A percentile compares a stretch with the other conserved stretches of the same genome.
These are phyloP conservation scores for Diplocarpon rosae DNA, from an alignment of 2,329 filamentous ascomycete species.

Conservation along the genomic window DNA sequence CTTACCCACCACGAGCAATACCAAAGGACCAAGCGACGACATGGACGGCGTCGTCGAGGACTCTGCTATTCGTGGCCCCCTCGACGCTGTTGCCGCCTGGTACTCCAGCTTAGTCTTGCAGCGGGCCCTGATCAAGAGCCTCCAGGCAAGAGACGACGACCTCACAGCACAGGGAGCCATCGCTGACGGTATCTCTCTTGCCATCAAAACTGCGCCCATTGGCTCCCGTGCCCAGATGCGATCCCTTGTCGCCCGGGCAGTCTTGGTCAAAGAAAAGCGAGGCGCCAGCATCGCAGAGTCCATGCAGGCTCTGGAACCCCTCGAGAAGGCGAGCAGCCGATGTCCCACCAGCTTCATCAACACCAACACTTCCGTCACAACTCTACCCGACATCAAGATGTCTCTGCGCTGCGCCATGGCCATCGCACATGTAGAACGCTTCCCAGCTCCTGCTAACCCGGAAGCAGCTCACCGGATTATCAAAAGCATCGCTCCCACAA, in stretches of 20 bases:
- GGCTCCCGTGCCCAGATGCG: constrained; percentile 61
- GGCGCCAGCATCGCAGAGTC: constrained; percentile 46
- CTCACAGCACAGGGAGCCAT: constrained; percentile 31
- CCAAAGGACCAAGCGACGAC: constrained; percentile 51
- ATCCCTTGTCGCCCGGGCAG: constrained; percentile 46
- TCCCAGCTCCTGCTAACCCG: constrained; percentile 31
- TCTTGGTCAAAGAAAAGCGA: constrained; percentile 43
- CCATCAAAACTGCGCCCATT: constrained; percentile 63
- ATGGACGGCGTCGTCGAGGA: constrained; percentile 82
- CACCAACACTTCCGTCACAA: constrained; percentile 32
- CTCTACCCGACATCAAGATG: constrained; percentile 42
- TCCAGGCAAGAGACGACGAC: constrained; percentile 43
- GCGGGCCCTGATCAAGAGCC: constrained; percentile 51
- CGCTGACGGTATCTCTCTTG: constrained; percentile 49
- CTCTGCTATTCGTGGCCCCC: constrained; percentile 69
- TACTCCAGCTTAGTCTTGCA: constrained; percentile 69
- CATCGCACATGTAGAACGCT: constrained; percentile 45
- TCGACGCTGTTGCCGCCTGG: constrained; percentile 88
- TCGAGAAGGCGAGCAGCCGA: constrained; percentile 26
- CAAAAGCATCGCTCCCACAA: constrained; percentile 36
- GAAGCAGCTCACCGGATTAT: constrained; percentile 38
- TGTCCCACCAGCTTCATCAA: constrained; percentile 34
- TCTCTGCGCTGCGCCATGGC: constrained; percentile 49
- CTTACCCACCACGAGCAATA: constrained; percentile 57
- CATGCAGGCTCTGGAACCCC: constrained; percentile 39